Base-by-base conservation (phyloP, 2,329 filamentous ascomycete genomes). In the Clarireedia sp. region DNA sequence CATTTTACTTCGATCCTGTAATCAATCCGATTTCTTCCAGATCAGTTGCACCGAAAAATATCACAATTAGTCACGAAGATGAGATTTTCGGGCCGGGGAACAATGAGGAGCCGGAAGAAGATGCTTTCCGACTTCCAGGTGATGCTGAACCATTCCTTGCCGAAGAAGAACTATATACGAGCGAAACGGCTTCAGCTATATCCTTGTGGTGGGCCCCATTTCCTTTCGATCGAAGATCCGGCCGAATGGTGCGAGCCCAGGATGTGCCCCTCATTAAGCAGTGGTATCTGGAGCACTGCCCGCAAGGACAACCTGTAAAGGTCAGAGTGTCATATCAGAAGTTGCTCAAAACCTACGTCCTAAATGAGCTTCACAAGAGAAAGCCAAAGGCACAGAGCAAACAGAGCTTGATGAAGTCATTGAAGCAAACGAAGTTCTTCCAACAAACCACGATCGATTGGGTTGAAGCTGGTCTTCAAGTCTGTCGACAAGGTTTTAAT, bases 391-490 rank as follows among this genome's bases (percentile, higher is more conserved):
- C 94, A 3, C 86, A 96, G 63, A 96, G 91, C 75, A 95, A 92
- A 69, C 94, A 99, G 68, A 90, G 95, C 66, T 74, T 99, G 56
- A 81, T 97, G 69, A 84, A 83, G 65, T 95, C 90, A 8, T 73
- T 99, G 62, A 97, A 96, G 73, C 85, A 90, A 63, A 99, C 94
- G 48, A 99, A 99, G 68, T 99, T 99, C 75, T 99, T 99, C 79
- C 95, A 99, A 72, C 94, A 97, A 72, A 99, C 94, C 3, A 96
- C 90, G 8, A 97, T 99, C 61, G 94, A 99, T 70, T 99, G 94
- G 94, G 94, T 99, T 43, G 94, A 99, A 75, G 94, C 95, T 64
- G 94, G 95, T 74, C 79, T 99, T 68, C 95, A 99, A 74, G 94
- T 99, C 59, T 99, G 94, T 71, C 85, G 94, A 50, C 94, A 99